Evolutionary conservation across 2,329 filamentous ascomycete species (phyloP), one percentile per base, ranked within the genome.

Genomic region (Chaetomiaceae sp.): DNA sequence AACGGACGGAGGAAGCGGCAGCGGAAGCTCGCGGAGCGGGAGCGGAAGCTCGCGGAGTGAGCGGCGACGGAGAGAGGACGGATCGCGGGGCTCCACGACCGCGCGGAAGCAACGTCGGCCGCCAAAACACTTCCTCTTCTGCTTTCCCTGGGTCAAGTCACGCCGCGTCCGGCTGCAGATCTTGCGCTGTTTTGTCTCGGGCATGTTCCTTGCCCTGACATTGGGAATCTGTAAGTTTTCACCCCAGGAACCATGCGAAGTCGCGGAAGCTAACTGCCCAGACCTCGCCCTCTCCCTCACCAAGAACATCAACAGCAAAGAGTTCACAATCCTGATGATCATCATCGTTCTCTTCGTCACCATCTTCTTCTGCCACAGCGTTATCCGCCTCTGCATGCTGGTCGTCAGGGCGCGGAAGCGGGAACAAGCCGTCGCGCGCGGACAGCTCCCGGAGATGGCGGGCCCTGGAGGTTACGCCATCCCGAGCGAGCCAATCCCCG

Each of bases 311-410:
- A 72, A 79, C 44, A 79, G 79, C 37, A 81, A 81, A 65, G 86
- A 89, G 66, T 85, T 95, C 62, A 87, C 89, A 61, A 81, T 95
- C 53, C 74, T 95, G 47, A 77, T 95, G 53, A 84, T 95, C 50
- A 76, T 96, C 47, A 75, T 91, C 57, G 84, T 95, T 51, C 70
- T 95, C 45, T 73, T 85, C 46, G 78, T 85, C 30, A 83, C 85
- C 2, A 81, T 92, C 58, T 82, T 95, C 69, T 93, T 95, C 74
- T 86, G 82, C 62, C 88, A 95, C 68, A 81, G 83, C 37, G 70
- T 93, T 14, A 79, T 93, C 51, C 82, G 87, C 16, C 75, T 95
- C 4, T 84, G 81, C 66, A 78, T 95, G 68, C 67, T 86, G 42
- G 68, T 85, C 13, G 68, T 83, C 48, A 76, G 75, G 31, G 74